A percentile compares a stretch with the other conserved stretches of the same genome.
These are phyloP conservation scores for Grosmannia clavigera DNA, from an alignment of 2,329 filamentous ascomycete genomes.

Conservation along the genomic window DNA sequence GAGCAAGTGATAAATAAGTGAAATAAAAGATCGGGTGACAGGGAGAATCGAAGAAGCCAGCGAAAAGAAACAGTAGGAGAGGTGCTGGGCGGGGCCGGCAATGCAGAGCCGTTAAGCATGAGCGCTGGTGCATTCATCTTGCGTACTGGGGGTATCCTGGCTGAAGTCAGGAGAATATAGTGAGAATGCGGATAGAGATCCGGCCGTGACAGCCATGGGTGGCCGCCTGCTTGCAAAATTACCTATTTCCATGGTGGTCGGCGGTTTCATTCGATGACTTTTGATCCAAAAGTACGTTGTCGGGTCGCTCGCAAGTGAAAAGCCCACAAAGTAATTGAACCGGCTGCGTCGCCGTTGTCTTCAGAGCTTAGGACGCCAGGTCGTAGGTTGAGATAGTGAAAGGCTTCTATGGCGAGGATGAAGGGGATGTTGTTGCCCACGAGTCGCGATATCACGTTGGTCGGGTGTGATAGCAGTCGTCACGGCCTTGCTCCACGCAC, in stretches of 20 bases:
- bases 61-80: neutral
- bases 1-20: neutral
- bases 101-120: neutral
- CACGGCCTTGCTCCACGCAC: too few species aligned
- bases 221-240: conserved; percentile 4
- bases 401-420: neutral
- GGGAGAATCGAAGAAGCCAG: neutral
- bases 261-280: neutral
- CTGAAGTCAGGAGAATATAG: conserved; percentile 4
- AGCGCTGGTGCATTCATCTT: neutral
- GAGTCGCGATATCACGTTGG: neutral
- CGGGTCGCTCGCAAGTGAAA: neutral
- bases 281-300: neutral
- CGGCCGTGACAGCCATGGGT: conserved; percentile 3
- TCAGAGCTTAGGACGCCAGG: neutral
- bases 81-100: too few species aligned
- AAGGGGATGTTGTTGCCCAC: neutral
- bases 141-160: conserved; percentile 12
- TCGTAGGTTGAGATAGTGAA: neutral
- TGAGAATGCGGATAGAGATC: conserved; percentile 6
- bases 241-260: conserved; percentile 2
- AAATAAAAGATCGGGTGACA: neutral
- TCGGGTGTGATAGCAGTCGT: neutral
- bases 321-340: neutral
- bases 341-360: neutral